Percentiles rank a stretch among this genome's conserved stretches.
Conservation (phyloP, 805 yeast species). For the Candida michaelii region DNA sequence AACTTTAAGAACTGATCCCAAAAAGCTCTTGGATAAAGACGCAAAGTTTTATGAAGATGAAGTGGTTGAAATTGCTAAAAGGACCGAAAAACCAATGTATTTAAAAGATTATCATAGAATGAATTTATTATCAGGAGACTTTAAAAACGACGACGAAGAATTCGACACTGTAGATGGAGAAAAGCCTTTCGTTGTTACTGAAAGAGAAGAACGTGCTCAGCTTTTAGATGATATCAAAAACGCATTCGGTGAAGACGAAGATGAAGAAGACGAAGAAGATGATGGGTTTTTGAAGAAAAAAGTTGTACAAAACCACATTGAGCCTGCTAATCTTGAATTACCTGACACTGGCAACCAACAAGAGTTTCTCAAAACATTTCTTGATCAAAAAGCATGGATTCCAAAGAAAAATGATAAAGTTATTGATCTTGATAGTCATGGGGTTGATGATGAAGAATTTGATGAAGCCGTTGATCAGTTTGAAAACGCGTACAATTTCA, state of each 20-base stretch:
- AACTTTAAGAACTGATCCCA: slow-evolving; percentile 70
- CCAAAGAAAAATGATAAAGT: slow-evolving; percentile 66
- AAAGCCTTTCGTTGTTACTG: slow-evolving; percentile 73
- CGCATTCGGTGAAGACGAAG: slow-evolving; percentile 54
- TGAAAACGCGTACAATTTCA: slow-evolving; percentile 90
- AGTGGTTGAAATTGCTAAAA: slow-evolving; percentile 29
- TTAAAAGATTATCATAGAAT: slow-evolving; percentile 91
- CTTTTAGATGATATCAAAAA: slow-evolving; percentile 75
- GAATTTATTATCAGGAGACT: slow-evolving; percentile 70
- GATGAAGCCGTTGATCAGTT: slow-evolving; percentile 90
- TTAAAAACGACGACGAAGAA: slow-evolving; percentile 51
- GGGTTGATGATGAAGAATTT: slow-evolving; percentile 69
- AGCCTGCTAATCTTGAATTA: slow-evolving; percentile 24
- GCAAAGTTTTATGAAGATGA: slow-evolving; percentile 67
- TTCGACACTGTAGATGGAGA: slow-evolving; percentile 51
- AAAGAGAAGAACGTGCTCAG: slow-evolving; percentile 69
- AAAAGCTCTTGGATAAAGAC: slow-evolving; percentile 61
- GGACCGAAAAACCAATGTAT: slow-evolving; percentile 63
- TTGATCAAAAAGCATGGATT: slow-evolving; percentile 85
- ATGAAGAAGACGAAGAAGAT: slow-evolving; percentile 43
- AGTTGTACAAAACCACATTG: slow-evolving; percentile 26
- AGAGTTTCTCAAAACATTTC: slow-evolving; percentile 69
- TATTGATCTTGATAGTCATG: slow-evolving; percentile 49
- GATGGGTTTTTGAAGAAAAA: slow-evolving; percentile 63
- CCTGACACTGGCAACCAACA: slow-evolving; percentile 67